phyloP scores from a whole-genome alignment of 257 asterid species.

The Nicotiana tabacum region DNA sequence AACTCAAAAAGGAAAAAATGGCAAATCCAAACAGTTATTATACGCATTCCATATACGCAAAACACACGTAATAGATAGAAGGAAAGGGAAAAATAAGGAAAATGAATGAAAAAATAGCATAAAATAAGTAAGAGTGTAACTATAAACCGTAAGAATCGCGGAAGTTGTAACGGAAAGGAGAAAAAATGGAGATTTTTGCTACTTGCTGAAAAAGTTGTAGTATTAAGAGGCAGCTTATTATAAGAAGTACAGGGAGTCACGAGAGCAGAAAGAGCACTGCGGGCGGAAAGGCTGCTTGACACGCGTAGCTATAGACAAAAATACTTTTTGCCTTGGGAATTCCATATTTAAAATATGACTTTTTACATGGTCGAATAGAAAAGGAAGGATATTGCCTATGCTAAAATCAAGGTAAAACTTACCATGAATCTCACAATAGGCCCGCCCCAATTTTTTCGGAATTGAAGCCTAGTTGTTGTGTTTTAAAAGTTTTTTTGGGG shows the following conservation, averaged over 20 bases:
- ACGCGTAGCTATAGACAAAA: not conserved
- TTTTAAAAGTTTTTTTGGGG: too few species aligned
- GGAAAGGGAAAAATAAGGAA: not conserved
- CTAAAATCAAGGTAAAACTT: too few species aligned
- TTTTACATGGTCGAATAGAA: too few species aligned
- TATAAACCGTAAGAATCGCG: constrained; percentile 8
- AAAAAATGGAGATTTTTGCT: not conserved
- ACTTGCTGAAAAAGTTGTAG: not conserved
- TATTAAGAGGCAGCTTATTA: too few species aligned
- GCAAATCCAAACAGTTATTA: not conserved
- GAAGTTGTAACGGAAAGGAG: not conserved
- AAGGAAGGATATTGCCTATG: too few species aligned
- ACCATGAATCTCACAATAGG: too few species aligned
- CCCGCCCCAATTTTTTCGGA: too few species aligned
- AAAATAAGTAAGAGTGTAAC: not conserved
- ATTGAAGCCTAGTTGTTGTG: too few species aligned
- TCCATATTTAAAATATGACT: too few species aligned
- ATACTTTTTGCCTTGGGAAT: too few species aligned
- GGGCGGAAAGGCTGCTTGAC: not conserved
- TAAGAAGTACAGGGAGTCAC: not conserved
- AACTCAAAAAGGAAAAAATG: not conserved
- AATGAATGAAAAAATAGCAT: not conserved
- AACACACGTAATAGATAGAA: not conserved
- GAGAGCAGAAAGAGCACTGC: not conserved
- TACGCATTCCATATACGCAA: not conserved